Evolutionary conservation across 2,329 filamentous ascomycete species (phyloP), one percentile per base, ranked within the genome.

Genomic region (Zasmidium cellare): DNA sequence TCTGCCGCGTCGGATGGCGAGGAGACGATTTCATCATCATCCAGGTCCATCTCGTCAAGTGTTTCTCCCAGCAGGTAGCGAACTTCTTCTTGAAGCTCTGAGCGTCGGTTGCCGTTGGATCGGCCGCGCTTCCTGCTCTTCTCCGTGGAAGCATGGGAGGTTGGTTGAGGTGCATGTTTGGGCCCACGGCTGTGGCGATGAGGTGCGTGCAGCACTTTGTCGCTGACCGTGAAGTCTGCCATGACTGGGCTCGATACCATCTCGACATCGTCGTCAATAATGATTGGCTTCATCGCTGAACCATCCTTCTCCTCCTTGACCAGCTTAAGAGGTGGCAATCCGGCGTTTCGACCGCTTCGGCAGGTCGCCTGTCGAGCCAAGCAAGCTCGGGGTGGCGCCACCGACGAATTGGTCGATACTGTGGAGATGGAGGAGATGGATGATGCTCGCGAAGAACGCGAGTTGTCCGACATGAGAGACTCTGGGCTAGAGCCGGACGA

Each of bases 401-500:
- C 71, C 75, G 76, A 63, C 72, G 68, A 65, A 54, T 61, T 67
- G 19, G 71, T 68, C 61, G 75, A 73, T 59, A 70, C 71, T 62
- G 79, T 81, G 49, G 79, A 80, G 65, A 80, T 73, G 49, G 80
- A 82, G 53, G 79, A 82, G 63, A 82, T 83, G 54, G 80, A 83
- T 9, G 81, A 82, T 28, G 81, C 78, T 61, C 80, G 79, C 41
- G 80, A 82, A 56, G 82, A 83, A 59, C 83, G 75, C 14, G 79
- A 79, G 35, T 78, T 78, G 69, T 87, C 84, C 24, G 84, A 86
- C 35, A 86, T 73, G 80, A 86, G 84, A 31, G 84, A 87, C 62
- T 86, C 84, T n/a, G 85, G 84, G 46, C 80, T 83, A 9, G 79
- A 82, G 19, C 72, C 72, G 46, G 79, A 82, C 3, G 82, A 84